Base-by-base conservation (phyloP, 2,329 filamentous ascomycete species). In the Ophiostoma triangulosporum region DNA sequence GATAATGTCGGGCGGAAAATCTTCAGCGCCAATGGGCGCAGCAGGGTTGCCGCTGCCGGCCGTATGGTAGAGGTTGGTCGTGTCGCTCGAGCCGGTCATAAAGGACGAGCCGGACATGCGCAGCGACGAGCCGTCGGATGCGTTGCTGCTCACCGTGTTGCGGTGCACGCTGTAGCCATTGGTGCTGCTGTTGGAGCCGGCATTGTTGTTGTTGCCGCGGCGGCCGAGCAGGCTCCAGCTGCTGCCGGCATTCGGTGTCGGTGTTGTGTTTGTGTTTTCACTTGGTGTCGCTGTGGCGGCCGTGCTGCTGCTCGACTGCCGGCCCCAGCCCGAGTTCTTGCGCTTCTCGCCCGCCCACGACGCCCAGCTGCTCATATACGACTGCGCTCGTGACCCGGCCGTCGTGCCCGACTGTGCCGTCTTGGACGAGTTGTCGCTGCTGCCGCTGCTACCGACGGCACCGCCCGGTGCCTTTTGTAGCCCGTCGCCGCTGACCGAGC, bases 281-380 rank as follows among this genome's bases (percentile, higher is more conserved):
- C 14, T 36, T 32, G 51, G n/a, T n/a, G 20, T 27, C 26, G 52
- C 52, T 31, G 26, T 33, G 17, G 46, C 50, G 45, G 27, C 49
- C 50, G 52, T 54, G 26, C 26, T 48, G 3, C 40, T 31, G 1
- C 38, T 51, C 1, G 57, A 49, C 35, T 59, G 60, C 15, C 68
- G 62, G 31, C 64, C 64, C 68, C 60, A 62, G 22, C 68, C 73
- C 63, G 73, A 70, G n/a, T 66, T 70, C 62, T 83, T 86, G 58
- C 83, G 75, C 70, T 90, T 91, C 69, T 93, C 86, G 50, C 82
- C 82, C 1, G 82, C 81, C 82, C 82, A 86, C 0, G 73, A 68
- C 1, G 81, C 79, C 82, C 82, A 86, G 60, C 80, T 83, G 36
- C 79, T 81, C 60, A 85, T 75, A 64, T 84, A 85, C 4, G 80